Evolutionary conservation across 78 protist species (phyloP), one percentile per base, ranked within the genome.

Genomic region (Trichosphaerium sp.): DNA sequence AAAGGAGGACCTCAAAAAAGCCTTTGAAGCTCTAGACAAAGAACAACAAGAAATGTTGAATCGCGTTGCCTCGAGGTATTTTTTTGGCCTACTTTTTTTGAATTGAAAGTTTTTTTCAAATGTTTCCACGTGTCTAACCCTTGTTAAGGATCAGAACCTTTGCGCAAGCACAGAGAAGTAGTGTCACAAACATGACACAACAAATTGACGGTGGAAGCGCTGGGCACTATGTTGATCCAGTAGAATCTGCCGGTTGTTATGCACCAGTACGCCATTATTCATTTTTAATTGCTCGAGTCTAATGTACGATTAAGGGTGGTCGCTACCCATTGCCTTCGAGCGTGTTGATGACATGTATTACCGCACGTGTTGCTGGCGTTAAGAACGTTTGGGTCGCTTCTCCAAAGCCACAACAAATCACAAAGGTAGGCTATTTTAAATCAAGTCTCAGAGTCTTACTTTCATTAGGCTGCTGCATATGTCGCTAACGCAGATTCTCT

Each of bases 321-420:
- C 29, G 84, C 28, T 78, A 71, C 67, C 84, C 84, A 32, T 68
- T 78, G 54, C 84, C 84, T 35, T 78, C 84, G 14, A 14, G 68
- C 5, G 78, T 70, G 15, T 32, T 78, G 37, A 78, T 78, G 84
- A 78, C 84, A 4, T 71, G 65, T 25, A 11, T 55, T 51, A 78
- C 84, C 8, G 84, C 84, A 7, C 32, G 67, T 18, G 77, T 40
- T 2, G 84, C 84, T 25, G 84, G 84, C 28, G 49, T 38, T 42
- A 0, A n/a, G 18, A 34, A 71, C 51, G 84, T 78, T 25, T 31
- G 49, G 63, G 84, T 70, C 44, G 84, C 84, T 11, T 69, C 71
- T 12, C 84, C 84, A 12, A 64, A 57, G 11, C 84, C 84, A 7
- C 5, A 41, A 4, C 35, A 4, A 21, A 18, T 78, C 26, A 64